These are phyloP conservation scores for Colletotrichum noveboracense DNA, from an alignment of 2,329 filamentous ascomycete genomes.

Conservation along the genomic window DNA sequence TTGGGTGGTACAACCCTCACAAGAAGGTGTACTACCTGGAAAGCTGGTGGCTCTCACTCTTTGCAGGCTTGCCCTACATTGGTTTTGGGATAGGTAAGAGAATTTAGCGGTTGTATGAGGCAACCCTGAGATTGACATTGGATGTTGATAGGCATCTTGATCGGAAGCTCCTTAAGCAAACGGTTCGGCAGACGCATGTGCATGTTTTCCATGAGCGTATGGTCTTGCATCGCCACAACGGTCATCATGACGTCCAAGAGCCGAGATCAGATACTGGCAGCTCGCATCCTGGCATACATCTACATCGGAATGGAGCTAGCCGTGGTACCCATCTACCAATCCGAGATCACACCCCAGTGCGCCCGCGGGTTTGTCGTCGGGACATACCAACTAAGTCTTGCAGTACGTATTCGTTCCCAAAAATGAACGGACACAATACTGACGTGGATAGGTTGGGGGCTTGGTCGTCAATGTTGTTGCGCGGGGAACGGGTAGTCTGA, in stretches of 20 bases:
- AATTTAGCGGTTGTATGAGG: background rate
- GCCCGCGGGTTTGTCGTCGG: constrained; percentile 38
- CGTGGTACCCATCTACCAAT: constrained; percentile 38
- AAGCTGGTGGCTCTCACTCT: constrained; percentile 37
- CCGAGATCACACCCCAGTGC: constrained; percentile 34
- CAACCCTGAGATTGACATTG: background rate
- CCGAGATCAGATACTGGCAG: constrained; percentile 35
- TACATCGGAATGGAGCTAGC: constrained; percentile 46
- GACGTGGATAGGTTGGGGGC: constrained; percentile 5
- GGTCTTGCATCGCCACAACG: constrained; percentile 34
- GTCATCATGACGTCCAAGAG: constrained; percentile 34
- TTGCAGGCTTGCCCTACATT: constrained; percentile 40
- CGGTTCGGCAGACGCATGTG: constrained; percentile 30
- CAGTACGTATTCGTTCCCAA: constrained; percentile 14
- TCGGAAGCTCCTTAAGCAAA: constrained; percentile 27
- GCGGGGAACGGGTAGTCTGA: constrained; percentile 32
- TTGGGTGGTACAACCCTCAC: constrained; percentile 32
- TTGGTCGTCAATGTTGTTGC: constrained; percentile 29
- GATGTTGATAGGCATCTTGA: constrained; percentile 21
- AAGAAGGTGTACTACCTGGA: constrained; percentile 30
- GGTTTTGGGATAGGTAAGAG: constrained; percentile 33
- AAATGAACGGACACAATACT: background rate
- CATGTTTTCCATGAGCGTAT: constrained; percentile 37
- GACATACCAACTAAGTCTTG: constrained; percentile 37
- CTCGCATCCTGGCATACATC: constrained; percentile 39